A percentile compares a stretch with the other conserved stretches of the same genome.
phyloP scores from a whole-genome alignment of 306 rosid species.

The Medicago ruthenica region DNA sequence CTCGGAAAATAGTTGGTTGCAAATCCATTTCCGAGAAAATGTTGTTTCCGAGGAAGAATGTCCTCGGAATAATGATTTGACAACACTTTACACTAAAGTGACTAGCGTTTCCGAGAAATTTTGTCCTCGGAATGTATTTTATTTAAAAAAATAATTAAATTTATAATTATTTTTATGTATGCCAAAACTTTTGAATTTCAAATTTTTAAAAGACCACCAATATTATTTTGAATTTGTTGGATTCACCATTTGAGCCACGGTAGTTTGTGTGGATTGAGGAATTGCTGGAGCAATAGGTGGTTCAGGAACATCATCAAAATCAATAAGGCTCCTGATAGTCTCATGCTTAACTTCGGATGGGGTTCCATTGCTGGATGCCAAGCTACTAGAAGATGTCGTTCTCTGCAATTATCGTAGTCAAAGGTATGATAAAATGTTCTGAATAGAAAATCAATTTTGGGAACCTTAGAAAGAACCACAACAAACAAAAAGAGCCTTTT shows the following conservation, averaged over 20 bases:
- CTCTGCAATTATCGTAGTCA: conserved; percentile 57
- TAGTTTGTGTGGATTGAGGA: conserved; percentile 64
- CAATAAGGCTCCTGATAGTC: conserved; percentile 77
- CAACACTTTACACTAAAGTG: too few species aligned
- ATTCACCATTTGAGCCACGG: conserved; percentile 57
- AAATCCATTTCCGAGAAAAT: too few species aligned
- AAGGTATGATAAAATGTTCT: conserved; percentile 1
- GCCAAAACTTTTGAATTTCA: too few species aligned
- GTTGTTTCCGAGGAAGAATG: too few species aligned
- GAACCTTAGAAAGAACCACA: conserved; percentile 15
- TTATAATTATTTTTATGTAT: too few species aligned
- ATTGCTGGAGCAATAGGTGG: conserved; percentile 65
- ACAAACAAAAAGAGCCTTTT: neutral
- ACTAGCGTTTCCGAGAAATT: too few species aligned
- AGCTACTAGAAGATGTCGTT: conserved; percentile 77
- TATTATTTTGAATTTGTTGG: conserved; percentile 42
- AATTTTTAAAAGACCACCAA: too few species aligned
- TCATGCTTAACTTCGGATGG: conserved; percentile 68
- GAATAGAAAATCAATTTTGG: conserved; percentile 25
- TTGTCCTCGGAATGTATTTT: too few species aligned
- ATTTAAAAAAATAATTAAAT: too few species aligned
- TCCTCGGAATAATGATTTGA: too few species aligned
- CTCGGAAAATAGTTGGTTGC: too few species aligned
- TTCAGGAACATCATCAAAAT: conserved; percentile 81
- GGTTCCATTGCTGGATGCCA: conserved; percentile 75